Base-by-base conservation (phyloP, 1,284 basidiomycete genomes). In the Hymenochaete sp. region DNA sequence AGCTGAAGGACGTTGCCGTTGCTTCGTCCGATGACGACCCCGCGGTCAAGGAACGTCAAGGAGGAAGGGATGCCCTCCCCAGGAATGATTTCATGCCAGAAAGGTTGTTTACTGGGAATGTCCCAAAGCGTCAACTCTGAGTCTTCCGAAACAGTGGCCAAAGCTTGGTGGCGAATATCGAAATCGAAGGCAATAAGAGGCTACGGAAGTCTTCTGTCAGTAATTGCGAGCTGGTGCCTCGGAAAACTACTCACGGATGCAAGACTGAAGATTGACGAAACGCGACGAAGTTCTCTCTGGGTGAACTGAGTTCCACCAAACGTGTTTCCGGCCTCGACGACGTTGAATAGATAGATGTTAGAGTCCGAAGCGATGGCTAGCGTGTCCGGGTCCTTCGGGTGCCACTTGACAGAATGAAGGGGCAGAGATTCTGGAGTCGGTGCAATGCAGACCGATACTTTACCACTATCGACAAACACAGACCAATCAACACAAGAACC, bases 1-100 rank as follows among this genome's bases (percentile, higher is more conserved):
- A 89, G 67, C 61, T 88, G 83, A 69, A 86, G 81, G 50, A 84
- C 62, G 0, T 86, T 89, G 26, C 84, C 84, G 47, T 83, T 85
- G 65, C 73, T 85, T 56, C 84, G 72, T 31, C 86, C 86, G 36
- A 90, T 67, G 42, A 89, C 72, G 38, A 90, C 74, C 16, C 83
- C 84, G 28, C 78, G 77, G 48, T 88, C 84, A 41, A 88, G 77
- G 56, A 88, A 85, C 10, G 78, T 82, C 50, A 89, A 64, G 1
- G 84, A 88, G 3, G 85, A 88, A 1, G 85, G 85, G 7, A 70
- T 59, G 47, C 85, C 85, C 29, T 88, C 82, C 27, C 85, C 86
- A 11, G 74, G 73, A 55, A 89, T 73, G 57, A 75, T 79, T 57
- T 82, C 73, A 14, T 74, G 75, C 61, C 79, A 79, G 64, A 85